Conservation (phyloP, 257 asterid genomes). For the Fraxinus excelsior region DNA sequence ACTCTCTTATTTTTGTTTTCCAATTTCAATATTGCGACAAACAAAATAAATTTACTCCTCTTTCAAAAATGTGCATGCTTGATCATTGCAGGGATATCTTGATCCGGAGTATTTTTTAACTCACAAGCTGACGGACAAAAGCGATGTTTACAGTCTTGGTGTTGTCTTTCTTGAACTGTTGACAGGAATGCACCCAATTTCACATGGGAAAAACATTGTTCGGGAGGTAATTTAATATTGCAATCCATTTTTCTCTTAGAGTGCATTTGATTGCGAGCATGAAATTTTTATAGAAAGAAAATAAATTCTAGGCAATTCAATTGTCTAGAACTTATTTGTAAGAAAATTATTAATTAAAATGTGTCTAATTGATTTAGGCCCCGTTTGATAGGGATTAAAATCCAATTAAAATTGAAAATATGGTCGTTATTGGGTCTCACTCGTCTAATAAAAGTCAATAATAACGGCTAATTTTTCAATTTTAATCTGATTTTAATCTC, state of each 20-base stretch:
- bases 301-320: too few relatives aligned
- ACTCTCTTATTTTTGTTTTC: background rate
- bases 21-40: background rate
- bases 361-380: too few relatives aligned
- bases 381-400: too few relatives aligned
- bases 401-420: too few relatives aligned
- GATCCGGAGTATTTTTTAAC: conserved; percentile 97
- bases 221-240: conserved; percentile 66
- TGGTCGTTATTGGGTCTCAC: too few relatives aligned
- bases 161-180: conserved; percentile 89
- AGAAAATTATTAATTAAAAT: too few relatives aligned
- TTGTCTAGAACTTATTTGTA: too few relatives aligned
- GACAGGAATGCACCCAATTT: conserved; percentile 94
- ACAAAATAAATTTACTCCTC: background rate
- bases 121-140: conserved; percentile 89
- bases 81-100: conserved; percentile 78
- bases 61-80: background rate
- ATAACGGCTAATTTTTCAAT: too few relatives aligned
- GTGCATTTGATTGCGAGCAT: too few relatives aligned
- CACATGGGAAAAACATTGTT: conserved; percentile 95
- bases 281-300: too few relatives aligned
- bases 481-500: too few relatives aligned
- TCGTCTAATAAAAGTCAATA: too few relatives aligned
- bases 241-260: background rate
- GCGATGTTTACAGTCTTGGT: conserved; percentile 97